These are phyloP conservation scores for Acanthochlamys bracteata DNA, from an alignment of 106 monocot species.

Conservation along the genomic window DNA sequence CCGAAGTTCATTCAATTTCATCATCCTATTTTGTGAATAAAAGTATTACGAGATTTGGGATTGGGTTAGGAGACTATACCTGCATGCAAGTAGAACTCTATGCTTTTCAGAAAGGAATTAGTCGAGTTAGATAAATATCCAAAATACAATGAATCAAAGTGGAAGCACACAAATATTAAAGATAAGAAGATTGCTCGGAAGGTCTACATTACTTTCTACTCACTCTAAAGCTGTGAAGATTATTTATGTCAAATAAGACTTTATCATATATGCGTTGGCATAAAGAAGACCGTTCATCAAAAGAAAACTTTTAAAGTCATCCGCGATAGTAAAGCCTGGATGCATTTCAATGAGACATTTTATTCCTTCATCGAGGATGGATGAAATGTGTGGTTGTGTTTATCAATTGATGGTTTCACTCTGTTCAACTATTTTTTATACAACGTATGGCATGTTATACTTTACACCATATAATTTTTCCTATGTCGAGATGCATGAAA, in stretches of 20 bases:
- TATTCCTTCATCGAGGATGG: not conserved
- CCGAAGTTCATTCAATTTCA: no score
- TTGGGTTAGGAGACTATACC: not conserved
- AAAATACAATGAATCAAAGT: not conserved
- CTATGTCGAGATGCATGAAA: constrained; percentile 10
- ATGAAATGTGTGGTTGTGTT: constrained; percentile 1
- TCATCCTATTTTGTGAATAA: not conserved
- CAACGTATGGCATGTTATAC: constrained; percentile 4
- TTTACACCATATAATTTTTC: constrained; percentile 6
- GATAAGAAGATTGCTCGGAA: not conserved
- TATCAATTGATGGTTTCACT: constrained; percentile 13
- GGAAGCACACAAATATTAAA: not conserved
- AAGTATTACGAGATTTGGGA: not conserved
- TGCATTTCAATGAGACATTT: not conserved
- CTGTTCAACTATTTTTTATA: constrained; percentile 1
- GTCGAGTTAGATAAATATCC: not conserved
- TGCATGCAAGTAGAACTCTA: not conserved
- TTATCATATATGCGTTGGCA: constrained; percentile 1
- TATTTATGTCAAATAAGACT: constrained; percentile 4
- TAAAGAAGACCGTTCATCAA: not conserved
- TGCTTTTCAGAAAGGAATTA: no score
- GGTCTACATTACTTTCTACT: constrained; percentile 5
- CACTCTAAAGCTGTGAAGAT: not conserved
- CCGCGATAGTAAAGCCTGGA: constrained; percentile 1
- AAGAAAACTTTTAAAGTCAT: not conserved